Percentiles rank a stretch among this genome's conserved stretches.
phyloP scores from a whole-genome alignment of 2,329 filamentous ascomycete species.

The Cylindrodendrum hubeiense region DNA sequence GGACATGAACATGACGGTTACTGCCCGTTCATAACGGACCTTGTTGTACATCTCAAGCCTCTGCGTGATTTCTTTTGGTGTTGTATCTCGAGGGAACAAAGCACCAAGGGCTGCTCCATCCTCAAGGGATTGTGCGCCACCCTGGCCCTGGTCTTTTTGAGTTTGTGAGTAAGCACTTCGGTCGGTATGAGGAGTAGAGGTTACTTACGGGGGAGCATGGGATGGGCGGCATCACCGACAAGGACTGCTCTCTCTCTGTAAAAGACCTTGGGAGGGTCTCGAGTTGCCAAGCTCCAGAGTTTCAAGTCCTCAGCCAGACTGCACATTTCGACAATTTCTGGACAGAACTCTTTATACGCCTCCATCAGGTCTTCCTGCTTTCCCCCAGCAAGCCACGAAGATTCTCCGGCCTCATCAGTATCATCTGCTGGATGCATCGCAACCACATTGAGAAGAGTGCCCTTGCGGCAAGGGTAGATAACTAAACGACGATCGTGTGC shows the following conservation, averaged over 20 bases:
- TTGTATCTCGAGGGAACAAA: slow-evolving; percentile 9
- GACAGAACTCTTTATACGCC: background rate
- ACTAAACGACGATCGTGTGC: slow-evolving; percentile 4
- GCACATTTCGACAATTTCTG: slow-evolving; percentile 8
- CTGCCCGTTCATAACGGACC: slow-evolving; percentile 5
- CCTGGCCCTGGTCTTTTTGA: slow-evolving; percentile 29
- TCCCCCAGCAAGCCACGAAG: slow-evolving; percentile 4
- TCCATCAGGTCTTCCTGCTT: background rate
- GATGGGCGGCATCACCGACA: slow-evolving; percentile 27
- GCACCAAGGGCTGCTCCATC: slow-evolving; percentile 22
- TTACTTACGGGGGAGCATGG: slow-evolving; percentile 29
- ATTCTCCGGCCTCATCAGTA: background rate
- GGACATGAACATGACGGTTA: slow-evolving; percentile 14
- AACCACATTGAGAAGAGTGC: background rate
- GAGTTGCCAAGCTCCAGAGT: slow-evolving; percentile 8
- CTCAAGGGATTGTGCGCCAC: slow-evolving; percentile 24
- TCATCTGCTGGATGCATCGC: background rate
- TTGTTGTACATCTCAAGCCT: slow-evolving; percentile 18
- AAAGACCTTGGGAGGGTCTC: background rate
- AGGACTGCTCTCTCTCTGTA: slow-evolving; percentile 1
- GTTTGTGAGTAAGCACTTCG: no score
- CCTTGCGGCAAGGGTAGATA: background rate
- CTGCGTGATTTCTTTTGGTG: background rate
- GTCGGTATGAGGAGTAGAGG: background rate
- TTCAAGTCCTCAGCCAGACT: slow-evolving; percentile 12